phyloP scores from a whole-genome alignment of 2,329 filamentous ascomycete genomes.

The Scedosporium dehoogii region DNA sequence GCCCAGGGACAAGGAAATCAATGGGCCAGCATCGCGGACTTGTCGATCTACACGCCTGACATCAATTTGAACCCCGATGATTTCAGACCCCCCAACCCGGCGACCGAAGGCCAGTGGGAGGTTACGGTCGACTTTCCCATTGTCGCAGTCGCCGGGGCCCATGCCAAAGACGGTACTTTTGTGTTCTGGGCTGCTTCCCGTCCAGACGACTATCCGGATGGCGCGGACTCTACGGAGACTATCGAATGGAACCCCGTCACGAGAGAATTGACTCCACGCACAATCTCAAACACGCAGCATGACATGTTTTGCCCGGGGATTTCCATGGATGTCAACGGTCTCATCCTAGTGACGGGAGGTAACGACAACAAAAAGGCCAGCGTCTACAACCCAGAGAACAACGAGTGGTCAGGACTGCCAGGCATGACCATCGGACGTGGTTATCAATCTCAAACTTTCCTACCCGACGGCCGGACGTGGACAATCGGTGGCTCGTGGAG shows the following conservation, averaged over 20 bases:
- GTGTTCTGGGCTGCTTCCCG: constrained; percentile 4
- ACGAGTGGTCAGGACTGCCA: constrained; percentile 27
- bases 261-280: constrained; percentile 18
- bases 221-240: constrained; percentile 1
- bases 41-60: constrained; percentile 19
- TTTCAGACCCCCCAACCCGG: constrained; percentile 9
- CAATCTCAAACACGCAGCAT: constrained; percentile 31
- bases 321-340: constrained; percentile 34
- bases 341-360: constrained; percentile 44
- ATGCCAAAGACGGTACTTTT: constrained; percentile 1
- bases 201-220: constrained; percentile 5
- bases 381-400: constrained; percentile 30
- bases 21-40: constrained; percentile 22
- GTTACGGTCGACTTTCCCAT: constrained; percentile 25
- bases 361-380: constrained; percentile 36
- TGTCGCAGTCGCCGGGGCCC: constrained; percentile 21
- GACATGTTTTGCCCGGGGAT: constrained; percentile 52
- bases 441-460: constrained; percentile 40
- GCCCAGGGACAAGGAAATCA: constrained; percentile 14
- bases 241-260: constrained; percentile 3
- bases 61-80: constrained; percentile 9
- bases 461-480: constrained; percentile 45
- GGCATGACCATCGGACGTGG: constrained; percentile 37
- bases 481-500: constrained; percentile 45
- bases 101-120: constrained; percentile 21